Evolutionary conservation across 306 rosid genomes (phyloP), one percentile per base, ranked within the genome.

Genomic region (Quercus suber): DNA sequence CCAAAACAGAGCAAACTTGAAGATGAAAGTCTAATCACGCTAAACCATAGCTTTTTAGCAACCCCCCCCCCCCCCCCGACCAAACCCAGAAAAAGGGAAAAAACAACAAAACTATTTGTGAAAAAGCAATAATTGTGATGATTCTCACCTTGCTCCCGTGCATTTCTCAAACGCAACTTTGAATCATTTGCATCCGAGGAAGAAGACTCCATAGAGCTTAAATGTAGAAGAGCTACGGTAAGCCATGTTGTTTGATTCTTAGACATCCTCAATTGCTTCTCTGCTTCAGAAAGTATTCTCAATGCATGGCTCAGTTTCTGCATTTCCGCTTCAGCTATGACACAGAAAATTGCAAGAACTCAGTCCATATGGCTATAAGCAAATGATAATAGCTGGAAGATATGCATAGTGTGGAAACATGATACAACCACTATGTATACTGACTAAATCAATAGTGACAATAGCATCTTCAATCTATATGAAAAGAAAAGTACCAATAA

Each of bases 241-340:
- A 91, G 91, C 98, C 98, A 93, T 12, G 97, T 93, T 9, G 95
- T 77, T 80, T 90, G 97, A 72, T 90, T 93, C 85, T 91, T 93
- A 6, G 98, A 93, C 65, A 90, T 81, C 84, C 93, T 81, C 59
- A 93, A 71, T 78, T 90, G 97, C 80, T 91, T 93, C 85, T 93
- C 93, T 1, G 97, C 77, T 78, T 93, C 98, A 19, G 94, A 91
- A 71, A 91, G 90, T 82, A 90, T 78, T 85, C 83, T 90, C 79
- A 93, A 74, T 5, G 97, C 97, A 74, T 81, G 84, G 73, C 86
- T 89, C 83, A 93, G 85, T 86, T 93, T 93, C 83, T 78, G 91
- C 73, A 87, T 68, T 65, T 90, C 93, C n/a, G 73, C 83, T 83
- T 91, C 95, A 70, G 95, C 98, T 91, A 33, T 30, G 28, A 76